Base-by-base conservation (phyloP, 164 flowering plant genomes). In the Dillenia suffruticosa region DNA sequence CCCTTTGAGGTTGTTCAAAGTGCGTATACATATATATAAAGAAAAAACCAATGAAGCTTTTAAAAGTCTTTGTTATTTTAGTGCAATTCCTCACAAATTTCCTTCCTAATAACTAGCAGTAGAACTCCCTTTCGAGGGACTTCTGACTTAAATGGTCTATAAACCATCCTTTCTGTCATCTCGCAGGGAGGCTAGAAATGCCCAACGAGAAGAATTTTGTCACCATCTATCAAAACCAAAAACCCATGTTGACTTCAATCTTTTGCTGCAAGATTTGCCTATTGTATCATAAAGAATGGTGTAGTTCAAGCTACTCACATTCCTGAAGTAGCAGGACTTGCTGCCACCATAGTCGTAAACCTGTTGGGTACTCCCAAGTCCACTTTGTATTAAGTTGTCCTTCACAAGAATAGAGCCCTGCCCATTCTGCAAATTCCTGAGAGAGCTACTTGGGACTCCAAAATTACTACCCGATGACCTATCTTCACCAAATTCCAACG, bases 281-380 rank as follows among this genome's bases (percentile, higher is more conserved):
- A 51, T 70, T 55, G 77, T 44, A 65, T 93, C 94, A 66, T 79
- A 62, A 51, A 86, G 76, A 65, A 90, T 78, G 24, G 86, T 83
- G 80, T 86, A 86, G 69, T 93, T 93, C 3, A 74, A 77, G 79
- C 87, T 84, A 72, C 96, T 87, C 22, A 89, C 74, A 66, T 86
- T 87, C 80, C 97, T 86, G n/a, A 69, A 80, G 76, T 86, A 94
- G 75, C 99, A 91, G 26, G 46, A 77, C 1, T 64, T 24, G 49
- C 55, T 61, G 50, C 76, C 73, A 6, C 51, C 60, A 64, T 77
- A 90, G 8, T 52, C 60, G 67, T 90, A 90, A 9, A 55, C 72
- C 72, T 94, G 82, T 49, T 76, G 78, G 10, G 85, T 84, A 46
- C 90, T 85, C 46, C 89, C 96, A 43, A 77, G 5, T 12, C 88